Base-by-base conservation (phyloP, 768 basidiomycete species). In the Lyophyllum atratum region DNA sequence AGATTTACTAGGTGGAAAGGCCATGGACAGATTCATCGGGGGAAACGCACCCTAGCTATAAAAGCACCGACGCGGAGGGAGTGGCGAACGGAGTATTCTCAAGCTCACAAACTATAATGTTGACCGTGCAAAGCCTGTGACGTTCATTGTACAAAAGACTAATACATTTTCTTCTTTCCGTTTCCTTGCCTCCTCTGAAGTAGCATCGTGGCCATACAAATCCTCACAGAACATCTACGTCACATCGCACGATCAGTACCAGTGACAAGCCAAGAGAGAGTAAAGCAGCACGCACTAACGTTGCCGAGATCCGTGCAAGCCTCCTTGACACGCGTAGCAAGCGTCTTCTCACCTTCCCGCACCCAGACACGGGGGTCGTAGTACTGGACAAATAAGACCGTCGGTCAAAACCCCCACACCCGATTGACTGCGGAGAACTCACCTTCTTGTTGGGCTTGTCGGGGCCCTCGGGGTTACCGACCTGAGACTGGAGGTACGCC, bases 361-460 rank as follows among this genome's bases (percentile, higher is more conserved):
- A 99, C 94, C 96, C 96, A 99, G 58, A 95, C 89, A 80, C 96
- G 92, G 49, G 95, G 95, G 74, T 96, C 94, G 76, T 96, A 96
- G 80, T 74, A 89, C 90, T 90, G 60, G 60, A 58, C 17, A 8
- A 21, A 39, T 31, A 26, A 64, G 31, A 59, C n/a, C n/a, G n/a
- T n/a, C n/a, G n/a, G 21, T 40, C 42, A 44, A 22, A 55, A 33
- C 3, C 8, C 21, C 31, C 19, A 14, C 34, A 19, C 25, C 24
- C 22, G 45, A 15, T 4, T 25, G 51, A 48, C 51, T 3, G 48
- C 9, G 42, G 25, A 19, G 9, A 12, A 57, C 69, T 21, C 54
- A 87, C 89, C 86, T 98, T 99, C 91, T 99, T 99, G 87, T 99
- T 98, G 55, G 96, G 96, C 82, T 96, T 96, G 77, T 98, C 95